phyloP scores from a whole-genome alignment of 371 early-diverging fungal species.

The Mortierella sp. region DNA sequence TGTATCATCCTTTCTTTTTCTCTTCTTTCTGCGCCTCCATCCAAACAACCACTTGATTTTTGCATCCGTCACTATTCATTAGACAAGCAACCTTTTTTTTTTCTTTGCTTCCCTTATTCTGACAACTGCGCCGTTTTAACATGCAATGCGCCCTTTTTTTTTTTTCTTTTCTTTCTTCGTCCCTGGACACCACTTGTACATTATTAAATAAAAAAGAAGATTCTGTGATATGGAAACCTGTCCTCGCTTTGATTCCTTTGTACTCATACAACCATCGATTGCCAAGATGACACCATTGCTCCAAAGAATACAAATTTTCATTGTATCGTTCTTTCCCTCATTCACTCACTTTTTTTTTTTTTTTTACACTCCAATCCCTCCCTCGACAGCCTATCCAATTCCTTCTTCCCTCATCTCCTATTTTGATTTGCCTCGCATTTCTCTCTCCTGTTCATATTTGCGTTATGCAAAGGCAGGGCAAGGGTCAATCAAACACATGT shows the following conservation, averaged over 20 bases:
- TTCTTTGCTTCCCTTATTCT: background rate
- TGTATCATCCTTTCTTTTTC: background rate
- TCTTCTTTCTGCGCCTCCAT: background rate
- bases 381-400: background rate
- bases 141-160: background rate
- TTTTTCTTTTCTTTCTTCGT: background rate
- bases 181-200: too few relatives aligned
- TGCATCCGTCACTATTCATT: too few relatives aligned
- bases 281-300: too few relatives aligned
- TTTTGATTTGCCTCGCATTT: too few relatives aligned
- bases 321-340: background rate
- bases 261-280: too few relatives aligned
- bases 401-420: background rate
- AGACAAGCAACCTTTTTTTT: background rate
- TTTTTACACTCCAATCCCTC: background rate
- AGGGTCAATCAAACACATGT: conserved; percentile 8
- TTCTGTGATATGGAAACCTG: too few relatives aligned
- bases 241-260: too few relatives aligned
- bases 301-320: too few relatives aligned
- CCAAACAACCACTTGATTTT: too few relatives aligned
- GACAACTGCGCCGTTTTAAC: background rate
- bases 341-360: background rate
- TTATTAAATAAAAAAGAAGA: too few relatives aligned
- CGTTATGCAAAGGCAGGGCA: background rate
- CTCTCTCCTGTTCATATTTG: background rate